Evolutionary conservation across 768 basidiomycete species (phyloP), one percentile per base, ranked within the genome.

Genomic region (Inosperma sp.): DNA sequence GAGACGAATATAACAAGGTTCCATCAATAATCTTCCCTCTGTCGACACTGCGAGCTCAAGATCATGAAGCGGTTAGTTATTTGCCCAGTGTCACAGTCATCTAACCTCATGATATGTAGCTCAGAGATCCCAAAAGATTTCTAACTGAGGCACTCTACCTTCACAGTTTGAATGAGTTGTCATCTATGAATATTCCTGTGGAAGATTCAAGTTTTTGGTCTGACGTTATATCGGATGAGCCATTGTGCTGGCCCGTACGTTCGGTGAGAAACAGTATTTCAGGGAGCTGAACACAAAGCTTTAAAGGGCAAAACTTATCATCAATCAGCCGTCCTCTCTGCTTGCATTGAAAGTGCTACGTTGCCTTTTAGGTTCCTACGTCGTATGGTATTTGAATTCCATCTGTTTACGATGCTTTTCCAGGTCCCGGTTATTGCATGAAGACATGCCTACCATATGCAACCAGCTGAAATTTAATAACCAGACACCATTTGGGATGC

Each of bases 1-100:
- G 80, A 14, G 88, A 90, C 55, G 86, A 91, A 56, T 78, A 81
- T 56, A 63, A 72, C 5, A 89, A 86, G 60, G 61, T 79, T n/a
- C 74, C 86, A 5, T 69, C 75, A 21, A 56, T 88, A 36, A 63
- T 73, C 2, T 80, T 86, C 48, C 74, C 83, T 16, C 59, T 86
- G 12, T 68, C 88, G 43, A 84, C 85, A 17, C 67, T 66, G 51
- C 62, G 64, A 30, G 54, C 66, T 25, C 56, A 68, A 16, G 66
- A 71, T 45, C 23, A 63, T 7, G 71, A 74, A 51, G 67, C 80
- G 62, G 83, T 84, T 58, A 65, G 77, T 54, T 23, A 21, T 36
- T 35, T 49, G 35, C 55, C 41, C 48, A 25, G 22, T 36, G 1
- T 27, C 37, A 7, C 12, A 33, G 9, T 25, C 25, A 9, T 16